Percentiles rank a stretch among this genome's conserved stretches.
Conservation (phyloP, 768 basidiomycete species). For the Mycena haematopus region DNA sequence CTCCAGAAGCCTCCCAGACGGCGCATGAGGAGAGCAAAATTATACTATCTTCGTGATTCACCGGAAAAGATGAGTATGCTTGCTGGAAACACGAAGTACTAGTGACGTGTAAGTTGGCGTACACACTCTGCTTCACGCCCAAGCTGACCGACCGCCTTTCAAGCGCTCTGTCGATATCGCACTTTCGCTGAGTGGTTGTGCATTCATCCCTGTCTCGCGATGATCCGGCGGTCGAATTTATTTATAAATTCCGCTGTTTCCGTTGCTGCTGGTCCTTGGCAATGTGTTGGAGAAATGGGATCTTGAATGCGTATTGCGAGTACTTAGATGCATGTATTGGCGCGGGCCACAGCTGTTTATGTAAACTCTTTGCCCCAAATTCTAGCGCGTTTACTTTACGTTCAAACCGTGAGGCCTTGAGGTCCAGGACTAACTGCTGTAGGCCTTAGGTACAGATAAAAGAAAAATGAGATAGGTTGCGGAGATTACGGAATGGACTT, state of each 20-base stretch:
- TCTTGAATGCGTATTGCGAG: background rate
- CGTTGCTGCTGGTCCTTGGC: background rate
- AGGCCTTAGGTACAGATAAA: no score
- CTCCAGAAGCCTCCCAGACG: constrained; percentile 68
- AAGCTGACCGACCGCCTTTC: background rate
- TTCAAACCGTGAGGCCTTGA: background rate
- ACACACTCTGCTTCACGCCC: background rate
- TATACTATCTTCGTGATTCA: constrained; percentile 83
- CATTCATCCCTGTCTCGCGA: background rate
- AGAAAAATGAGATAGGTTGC: background rate
- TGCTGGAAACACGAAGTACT: constrained; percentile 50
- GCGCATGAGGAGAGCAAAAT: constrained; percentile 76
- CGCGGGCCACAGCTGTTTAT: background rate
- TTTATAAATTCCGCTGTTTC: background rate
- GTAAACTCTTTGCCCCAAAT: background rate
- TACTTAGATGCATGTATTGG: background rate
- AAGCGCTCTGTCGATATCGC: background rate
- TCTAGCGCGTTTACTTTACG: constrained; percentile 12
- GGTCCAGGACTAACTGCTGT: no score
- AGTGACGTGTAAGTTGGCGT: constrained; percentile 20
- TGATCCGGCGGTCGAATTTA: background rate
- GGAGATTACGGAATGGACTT: constrained; percentile 10
- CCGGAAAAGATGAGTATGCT: constrained; percentile 87
- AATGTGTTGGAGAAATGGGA: background rate
- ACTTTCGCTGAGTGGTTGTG: background rate